A percentile compares a stretch with the other conserved stretches of the same genome.
Conservation (phyloP, 768 basidiomycete species). For the Hemileccinum rubropunctum region DNA sequence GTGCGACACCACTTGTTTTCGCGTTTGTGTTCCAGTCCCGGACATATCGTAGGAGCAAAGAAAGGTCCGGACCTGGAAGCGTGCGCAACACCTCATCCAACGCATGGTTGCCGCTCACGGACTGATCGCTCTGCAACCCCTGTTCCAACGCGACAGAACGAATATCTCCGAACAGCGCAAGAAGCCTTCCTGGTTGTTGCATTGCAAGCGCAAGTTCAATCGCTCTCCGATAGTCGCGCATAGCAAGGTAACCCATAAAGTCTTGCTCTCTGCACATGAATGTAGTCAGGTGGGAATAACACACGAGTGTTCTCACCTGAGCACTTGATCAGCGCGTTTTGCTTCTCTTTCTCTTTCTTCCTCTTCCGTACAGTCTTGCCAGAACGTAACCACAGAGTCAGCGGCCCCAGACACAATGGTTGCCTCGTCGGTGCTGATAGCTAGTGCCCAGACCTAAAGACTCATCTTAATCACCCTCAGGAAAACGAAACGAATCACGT, state of each 20-base stretch:
- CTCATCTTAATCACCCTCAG: not conserved
- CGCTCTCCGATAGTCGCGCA: slow-evolving; percentile 88
- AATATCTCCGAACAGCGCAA: slow-evolving; percentile 74
- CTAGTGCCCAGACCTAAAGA: slow-evolving; percentile 93
- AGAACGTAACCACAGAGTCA: slow-evolving; percentile 94
- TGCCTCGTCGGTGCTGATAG: slow-evolving; percentile 75
- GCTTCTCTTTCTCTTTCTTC: slow-evolving; percentile 72
- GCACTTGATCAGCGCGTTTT: slow-evolving; percentile 68
- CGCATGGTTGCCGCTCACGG: slow-evolving; percentile 64
- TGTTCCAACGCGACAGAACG: slow-evolving; percentile 30
- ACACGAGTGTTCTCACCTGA: slow-evolving; percentile 58
- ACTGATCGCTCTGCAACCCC: slow-evolving; percentile 12
- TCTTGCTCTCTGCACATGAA: slow-evolving; percentile 86
- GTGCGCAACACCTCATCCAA: slow-evolving; percentile 83
- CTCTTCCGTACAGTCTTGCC: slow-evolving; percentile 92
- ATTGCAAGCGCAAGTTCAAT: slow-evolving; percentile 90
- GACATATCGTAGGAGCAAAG: slow-evolving; percentile 75
- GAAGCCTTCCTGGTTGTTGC: slow-evolving; percentile 87
- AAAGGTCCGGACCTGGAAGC: slow-evolving; percentile 70
- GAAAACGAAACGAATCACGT: slow-evolving; percentile 17
- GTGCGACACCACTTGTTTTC: slow-evolving; percentile 83
- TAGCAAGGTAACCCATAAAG: slow-evolving; percentile 81
- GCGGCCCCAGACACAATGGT: slow-evolving; percentile 93
- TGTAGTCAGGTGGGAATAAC: slow-evolving; percentile 6
- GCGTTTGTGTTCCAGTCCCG: slow-evolving; percentile 95